Evolutionary conservation across 2,329 filamentous ascomycete genomes (phyloP).

Genomic region (Fusarium sp.): DNA sequence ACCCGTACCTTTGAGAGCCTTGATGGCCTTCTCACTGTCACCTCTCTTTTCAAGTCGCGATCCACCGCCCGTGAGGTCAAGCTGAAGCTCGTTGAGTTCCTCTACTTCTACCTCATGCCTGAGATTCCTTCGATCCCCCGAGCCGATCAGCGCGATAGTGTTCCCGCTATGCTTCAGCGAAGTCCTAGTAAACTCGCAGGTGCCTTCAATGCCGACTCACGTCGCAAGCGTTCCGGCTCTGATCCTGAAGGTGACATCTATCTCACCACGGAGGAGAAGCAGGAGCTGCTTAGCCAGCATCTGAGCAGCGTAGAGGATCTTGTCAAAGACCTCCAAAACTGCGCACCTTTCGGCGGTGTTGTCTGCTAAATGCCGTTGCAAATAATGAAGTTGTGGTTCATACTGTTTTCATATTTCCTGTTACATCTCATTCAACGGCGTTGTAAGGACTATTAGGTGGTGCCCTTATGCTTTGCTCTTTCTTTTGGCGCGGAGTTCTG

Average conservation of each 20-base stretch:
- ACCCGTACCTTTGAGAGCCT: slow-evolving; percentile 91
- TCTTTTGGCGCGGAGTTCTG: slow-evolving; percentile 41
- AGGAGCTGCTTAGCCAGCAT: slow-evolving; percentile 78
- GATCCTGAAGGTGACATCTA: slow-evolving; percentile 51
- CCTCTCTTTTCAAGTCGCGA: slow-evolving; percentile 90
- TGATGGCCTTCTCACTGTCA: slow-evolving; percentile 90
- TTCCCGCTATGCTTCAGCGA: slow-evolving; percentile 67
- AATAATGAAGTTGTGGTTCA: background rate
- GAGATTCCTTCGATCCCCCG: slow-evolving; percentile 73
- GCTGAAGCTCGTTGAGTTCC: slow-evolving; percentile 93
- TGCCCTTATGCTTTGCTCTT: slow-evolving; percentile 17
- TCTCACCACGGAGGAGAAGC: slow-evolving; percentile 82
- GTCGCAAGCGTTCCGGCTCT: slow-evolving; percentile 48
- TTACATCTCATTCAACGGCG: slow-evolving; percentile 17
- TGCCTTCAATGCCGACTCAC: slow-evolving; percentile 57
- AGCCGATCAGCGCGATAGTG: slow-evolving; percentile 56
- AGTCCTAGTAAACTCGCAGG: slow-evolving; percentile 75
- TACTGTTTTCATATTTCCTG: background rate
- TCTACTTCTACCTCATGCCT: slow-evolving; percentile 99
- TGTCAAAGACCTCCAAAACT: slow-evolving; percentile 84
- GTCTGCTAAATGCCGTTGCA: slow-evolving; percentile 51
- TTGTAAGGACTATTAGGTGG: slow-evolving; percentile 27
- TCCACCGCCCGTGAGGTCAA: slow-evolving; percentile 89
- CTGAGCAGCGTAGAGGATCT: slow-evolving; percentile 85
- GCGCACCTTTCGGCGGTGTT: slow-evolving; percentile 76